Percentiles rank a stretch among this genome's conserved stretches.
Evolutionary conservation across 2,329 filamentous ascomycete genomes (phyloP).

Genomic region (Talaromyces funiculosus): DNA sequence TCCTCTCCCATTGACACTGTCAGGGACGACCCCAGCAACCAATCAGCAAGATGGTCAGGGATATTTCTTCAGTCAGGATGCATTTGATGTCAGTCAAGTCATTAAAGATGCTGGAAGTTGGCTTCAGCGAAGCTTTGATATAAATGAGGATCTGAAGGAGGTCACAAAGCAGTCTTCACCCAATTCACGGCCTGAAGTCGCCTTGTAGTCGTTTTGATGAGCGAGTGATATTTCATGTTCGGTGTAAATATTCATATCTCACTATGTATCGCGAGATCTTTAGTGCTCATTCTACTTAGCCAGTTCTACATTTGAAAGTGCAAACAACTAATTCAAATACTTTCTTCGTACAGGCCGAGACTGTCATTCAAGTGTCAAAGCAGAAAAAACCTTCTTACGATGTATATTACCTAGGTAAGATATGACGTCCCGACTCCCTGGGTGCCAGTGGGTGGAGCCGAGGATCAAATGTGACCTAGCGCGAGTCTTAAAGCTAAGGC

Average conservation of each 20-base stretch:
- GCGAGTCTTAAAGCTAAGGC: not conserved
- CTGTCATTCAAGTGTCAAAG: no score
- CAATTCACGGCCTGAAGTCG: slow-evolving; percentile 1
- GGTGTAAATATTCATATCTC: not conserved
- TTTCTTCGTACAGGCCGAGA: not conserved
- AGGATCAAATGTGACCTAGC: not conserved
- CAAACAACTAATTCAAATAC: not conserved
- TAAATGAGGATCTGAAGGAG: slow-evolving; percentile 29
- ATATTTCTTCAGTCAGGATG: slow-evolving; percentile 24
- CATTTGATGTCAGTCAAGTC: slow-evolving; percentile 40
- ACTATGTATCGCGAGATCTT: not conserved
- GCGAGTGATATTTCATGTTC: not conserved
- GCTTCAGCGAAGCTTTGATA: slow-evolving; percentile 40
- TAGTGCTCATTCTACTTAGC: no score
- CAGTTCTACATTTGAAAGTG: not conserved
- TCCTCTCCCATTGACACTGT: slow-evolving; percentile 27
- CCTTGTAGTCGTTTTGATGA: not conserved
- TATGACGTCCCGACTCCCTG: not conserved
- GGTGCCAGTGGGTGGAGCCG: not conserved
- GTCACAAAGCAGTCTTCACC: slow-evolving; percentile 14
- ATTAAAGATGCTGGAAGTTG: slow-evolving; percentile 44
- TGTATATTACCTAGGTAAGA: no score
- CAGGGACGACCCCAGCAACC: slow-evolving; percentile 26
- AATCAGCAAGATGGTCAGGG: slow-evolving; percentile 33
- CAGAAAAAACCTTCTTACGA: no score